phyloP scores from a whole-genome alignment of 208 protist species.

The Trypanosoma cruzi region DNA sequence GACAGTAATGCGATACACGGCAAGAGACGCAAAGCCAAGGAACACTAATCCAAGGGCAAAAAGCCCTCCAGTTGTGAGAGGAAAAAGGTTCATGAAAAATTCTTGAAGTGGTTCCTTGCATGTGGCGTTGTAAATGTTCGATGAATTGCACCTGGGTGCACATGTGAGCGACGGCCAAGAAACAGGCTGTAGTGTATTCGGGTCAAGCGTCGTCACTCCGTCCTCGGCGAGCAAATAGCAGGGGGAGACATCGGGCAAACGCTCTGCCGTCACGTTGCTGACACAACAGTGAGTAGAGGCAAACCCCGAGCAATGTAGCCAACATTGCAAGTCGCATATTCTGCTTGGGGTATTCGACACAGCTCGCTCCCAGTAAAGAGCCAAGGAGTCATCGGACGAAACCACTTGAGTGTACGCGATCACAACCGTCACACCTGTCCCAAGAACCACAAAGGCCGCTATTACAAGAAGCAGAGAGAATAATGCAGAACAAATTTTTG shows the following conservation, averaged over 20 bases:
- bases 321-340: slow-evolving; percentile 41
- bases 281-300: slow-evolving; percentile 41
- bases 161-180: slow-evolving; percentile 41
- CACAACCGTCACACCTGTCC: slow-evolving; percentile 1
- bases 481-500: neutral
- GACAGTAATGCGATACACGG: neutral
- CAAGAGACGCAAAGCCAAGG: slow-evolving; percentile 3
- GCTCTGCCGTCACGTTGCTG: slow-evolving; percentile 15
- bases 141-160: slow-evolving; percentile 24
- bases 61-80: neutral
- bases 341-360: slow-evolving; percentile 22
- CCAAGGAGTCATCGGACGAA: slow-evolving; percentile 15
- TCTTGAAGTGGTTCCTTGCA: slow-evolving; percentile 2
- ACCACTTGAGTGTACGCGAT: neutral
- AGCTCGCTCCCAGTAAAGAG: slow-evolving; percentile 25
- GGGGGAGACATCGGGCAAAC: neutral
- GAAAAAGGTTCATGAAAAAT: neutral
- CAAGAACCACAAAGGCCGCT: slow-evolving; percentile 22
- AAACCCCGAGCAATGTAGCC: slow-evolving; percentile 53
- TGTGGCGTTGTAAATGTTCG: slow-evolving; percentile 27
- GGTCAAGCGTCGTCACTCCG: slow-evolving; percentile 40
- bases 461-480: slow-evolving; percentile 17
- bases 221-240: slow-evolving; percentile 44
- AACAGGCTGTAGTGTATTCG: slow-evolving; percentile 20
- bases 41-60: slow-evolving; percentile 5